A percentile compares a stretch with the other conserved stretches of the same genome.
phyloP scores from a whole-genome alignment of 352 stramenopile species.

The Lagenidium sp. region DNA sequence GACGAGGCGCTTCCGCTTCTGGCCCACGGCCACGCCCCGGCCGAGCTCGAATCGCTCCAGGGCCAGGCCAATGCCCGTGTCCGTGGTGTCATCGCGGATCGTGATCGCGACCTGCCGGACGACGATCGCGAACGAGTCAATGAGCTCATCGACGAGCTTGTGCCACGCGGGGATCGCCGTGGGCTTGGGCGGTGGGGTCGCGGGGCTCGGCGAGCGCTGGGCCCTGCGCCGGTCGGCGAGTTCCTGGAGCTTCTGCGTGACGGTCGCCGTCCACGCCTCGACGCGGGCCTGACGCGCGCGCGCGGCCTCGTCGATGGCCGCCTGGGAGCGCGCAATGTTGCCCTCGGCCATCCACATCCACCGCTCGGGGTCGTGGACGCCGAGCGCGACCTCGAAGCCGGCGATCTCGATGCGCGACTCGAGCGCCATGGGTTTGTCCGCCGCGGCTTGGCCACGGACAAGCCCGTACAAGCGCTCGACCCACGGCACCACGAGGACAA shows the following conservation, averaged over 20 bases:
- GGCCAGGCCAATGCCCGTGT: conserved; percentile 36
- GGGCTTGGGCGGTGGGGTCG: conserved; percentile 3
- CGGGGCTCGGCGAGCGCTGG: conserved; percentile 7
- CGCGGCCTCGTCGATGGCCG: conserved; percentile 48
- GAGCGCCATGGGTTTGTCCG: conserved; percentile 8
- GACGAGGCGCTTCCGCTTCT: conserved; percentile 34
- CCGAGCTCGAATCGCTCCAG: conserved; percentile 58
- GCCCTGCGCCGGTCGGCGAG: conserved; percentile 25
- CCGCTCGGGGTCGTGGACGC: conserved; percentile 53
- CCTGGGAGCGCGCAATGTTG: conserved; percentile 43
- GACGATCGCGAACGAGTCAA: conserved; percentile 62
- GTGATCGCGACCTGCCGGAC: conserved; percentile 37
- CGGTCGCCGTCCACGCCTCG: conserved; percentile 42
- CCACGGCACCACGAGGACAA: conserved; percentile 50
- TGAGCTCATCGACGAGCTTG: conserved; percentile 39
- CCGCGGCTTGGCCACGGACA: conserved; percentile 8
- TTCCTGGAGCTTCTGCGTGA: conserved; percentile 58
- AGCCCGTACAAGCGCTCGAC: background rate
- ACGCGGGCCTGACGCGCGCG: conserved; percentile 32
- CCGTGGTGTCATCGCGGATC: conserved; percentile 53
- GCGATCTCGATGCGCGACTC: conserved; percentile 41
- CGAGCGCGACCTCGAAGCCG: conserved; percentile 43
- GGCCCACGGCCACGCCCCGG: conserved; percentile 14
- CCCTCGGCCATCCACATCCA: conserved; percentile 70
- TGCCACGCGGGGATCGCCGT: conserved; percentile 39